Conservation (phyloP, 2,329 filamentous ascomycete genomes). For the Aspergillus versicolor region DNA sequence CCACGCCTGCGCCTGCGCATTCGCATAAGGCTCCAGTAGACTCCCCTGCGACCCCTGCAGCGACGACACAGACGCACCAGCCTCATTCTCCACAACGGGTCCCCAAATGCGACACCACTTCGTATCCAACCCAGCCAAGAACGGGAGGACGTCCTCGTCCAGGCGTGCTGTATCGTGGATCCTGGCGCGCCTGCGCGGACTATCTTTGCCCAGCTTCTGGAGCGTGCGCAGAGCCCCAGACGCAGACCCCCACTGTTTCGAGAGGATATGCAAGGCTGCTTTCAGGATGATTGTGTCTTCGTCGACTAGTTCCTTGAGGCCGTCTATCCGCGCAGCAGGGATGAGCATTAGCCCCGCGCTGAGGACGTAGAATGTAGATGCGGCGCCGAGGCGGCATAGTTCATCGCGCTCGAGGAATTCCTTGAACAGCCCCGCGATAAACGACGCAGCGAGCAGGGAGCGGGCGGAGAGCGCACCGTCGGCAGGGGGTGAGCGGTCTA, state of each 20-base stretch:
- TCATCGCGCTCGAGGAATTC: conserved; percentile 41
- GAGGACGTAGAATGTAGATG: conserved; percentile 44
- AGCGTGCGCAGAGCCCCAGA: conserved; percentile 11
- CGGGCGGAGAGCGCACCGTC: conserved; percentile 31
- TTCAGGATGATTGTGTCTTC: conserved; percentile 18
- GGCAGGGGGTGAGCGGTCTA: conserved; percentile 31
- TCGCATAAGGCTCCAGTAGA: not conserved
- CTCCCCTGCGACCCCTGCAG: not conserved
- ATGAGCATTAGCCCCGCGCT: conserved; percentile 42
- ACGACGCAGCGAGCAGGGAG: conserved; percentile 42
- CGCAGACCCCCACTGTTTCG: conserved; percentile 27
- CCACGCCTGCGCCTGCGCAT: not conserved
- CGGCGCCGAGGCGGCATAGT: conserved; percentile 40
- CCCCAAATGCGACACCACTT: conserved; percentile 1
- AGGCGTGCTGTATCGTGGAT: not conserved
- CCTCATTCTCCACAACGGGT: not conserved
- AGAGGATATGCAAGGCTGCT: conserved; percentile 27
- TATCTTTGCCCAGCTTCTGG: not conserved
- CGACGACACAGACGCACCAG: not conserved
- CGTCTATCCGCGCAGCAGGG: conserved; percentile 33
- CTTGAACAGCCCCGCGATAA: conserved; percentile 36
- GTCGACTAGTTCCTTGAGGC: conserved; percentile 17
- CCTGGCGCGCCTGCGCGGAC: not conserved
- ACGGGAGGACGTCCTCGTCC: not conserved
- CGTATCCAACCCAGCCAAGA: not conserved